Base-by-base conservation (phyloP, 2,329 filamentous ascomycete species). In the Fusarium torreyae region DNA sequence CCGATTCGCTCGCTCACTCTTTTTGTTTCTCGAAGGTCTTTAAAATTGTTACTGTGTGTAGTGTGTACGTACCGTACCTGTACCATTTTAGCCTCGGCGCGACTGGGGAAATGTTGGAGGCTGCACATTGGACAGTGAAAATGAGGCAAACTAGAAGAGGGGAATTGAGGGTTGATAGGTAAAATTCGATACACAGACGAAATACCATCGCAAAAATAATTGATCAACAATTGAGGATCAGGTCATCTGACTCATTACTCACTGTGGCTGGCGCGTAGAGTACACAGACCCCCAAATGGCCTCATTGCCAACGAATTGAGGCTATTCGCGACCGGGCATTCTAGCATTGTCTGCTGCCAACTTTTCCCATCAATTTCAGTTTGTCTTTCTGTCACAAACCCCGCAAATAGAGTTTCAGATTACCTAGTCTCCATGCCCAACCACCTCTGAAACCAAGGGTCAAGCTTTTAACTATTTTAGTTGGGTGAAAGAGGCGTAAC, bases 1-100 rank as follows among this genome's bases (percentile, higher is more conserved):
- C 64, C 68, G 68, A 71, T 71, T 71, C 68, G 68, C 45, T 71
- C 31, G 68, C 45, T 71, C 31, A 36, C 42, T 24, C 22, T 52
- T 15, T 22, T 31, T 42, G 22, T 52, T 54, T 46, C 54, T 55
- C 52, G 34, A 61, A 67, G 67, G 45, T 20, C 58, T 39, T 49
- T 53, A 46, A 66, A 49, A 57, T 20, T 40, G 34, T 31, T 31
- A 31, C 28, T 31, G 28, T 31, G 28, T 31, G 28, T 28, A 28
- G 18, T 24, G 22, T 24, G 5, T 24, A 6, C 7, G 22, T 24
- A 24, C 22, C 26, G 26, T 28, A 28, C 7, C 26, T 28, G 26
- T 28, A 28, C 26, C 26, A 31, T 50, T 38, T 45, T 33, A 28
- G 46, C 28, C 38, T 58, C 28, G 28, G 20, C 28, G 15, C 42